Conservation (phyloP, 768 basidiomycete species). For the Nidularia pulvinata region DNA sequence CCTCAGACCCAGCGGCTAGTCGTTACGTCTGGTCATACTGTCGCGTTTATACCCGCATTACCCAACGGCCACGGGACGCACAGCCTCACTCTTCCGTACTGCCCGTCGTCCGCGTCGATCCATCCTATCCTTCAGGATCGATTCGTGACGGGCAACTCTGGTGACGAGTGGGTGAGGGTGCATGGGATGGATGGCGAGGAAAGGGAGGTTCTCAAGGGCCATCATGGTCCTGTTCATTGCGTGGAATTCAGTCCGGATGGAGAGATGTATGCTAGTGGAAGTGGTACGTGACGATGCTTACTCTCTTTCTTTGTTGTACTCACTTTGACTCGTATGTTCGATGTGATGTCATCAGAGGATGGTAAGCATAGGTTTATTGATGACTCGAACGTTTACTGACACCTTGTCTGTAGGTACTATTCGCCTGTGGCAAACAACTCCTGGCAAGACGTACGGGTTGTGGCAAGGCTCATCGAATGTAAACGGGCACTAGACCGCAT, state of each 20-base stretch:
- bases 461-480: constrained; percentile 63
- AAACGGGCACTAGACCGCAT: constrained; percentile 25
- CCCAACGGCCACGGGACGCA: constrained; percentile 69
- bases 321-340: too few species aligned
- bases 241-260: constrained; percentile 96
- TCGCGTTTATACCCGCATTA: constrained; percentile 85
- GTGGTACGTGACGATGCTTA: constrained; percentile 58
- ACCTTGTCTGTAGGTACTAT: constrained; percentile 69
- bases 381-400: constrained; percentile 1
- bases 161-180: constrained; percentile 96
- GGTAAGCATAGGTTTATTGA: constrained; percentile 39
- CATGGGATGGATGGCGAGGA: constrained; percentile 92
- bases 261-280: constrained; percentile 96
- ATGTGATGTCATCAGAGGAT: constrained; percentile 59
- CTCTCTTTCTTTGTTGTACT: constrained; percentile 7
- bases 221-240: constrained; percentile 96
- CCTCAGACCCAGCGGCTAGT: constrained; percentile 79
- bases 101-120: constrained; percentile 92
- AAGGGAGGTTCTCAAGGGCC: constrained; percentile 90
- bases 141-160: constrained; percentile 88
- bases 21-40: constrained; percentile 89
- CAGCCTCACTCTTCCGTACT: constrained; percentile 78
- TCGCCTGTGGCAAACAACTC: constrained; percentile 96
- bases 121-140: constrained; percentile 88
- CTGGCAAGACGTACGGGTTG: constrained; percentile 89